Conservation (phyloP, 2,329 filamentous ascomycete species). For the Colletotrichum cuscutae region DNA sequence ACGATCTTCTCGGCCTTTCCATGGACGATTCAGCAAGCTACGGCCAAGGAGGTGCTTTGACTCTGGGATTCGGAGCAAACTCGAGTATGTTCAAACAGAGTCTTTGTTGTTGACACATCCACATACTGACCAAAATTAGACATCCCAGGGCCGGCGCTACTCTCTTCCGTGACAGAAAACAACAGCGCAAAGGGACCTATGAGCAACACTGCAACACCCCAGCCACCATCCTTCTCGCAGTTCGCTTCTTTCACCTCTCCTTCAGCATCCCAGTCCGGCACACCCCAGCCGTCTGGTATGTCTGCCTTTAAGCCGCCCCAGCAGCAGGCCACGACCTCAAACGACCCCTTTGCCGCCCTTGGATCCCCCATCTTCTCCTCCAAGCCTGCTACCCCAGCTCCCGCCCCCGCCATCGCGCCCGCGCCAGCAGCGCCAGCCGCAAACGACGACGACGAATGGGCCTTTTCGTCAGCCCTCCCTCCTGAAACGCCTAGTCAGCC, state of each 20-base stretch:
- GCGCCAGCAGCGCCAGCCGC: constrained; percentile 43
- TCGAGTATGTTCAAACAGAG: constrained; percentile 61
- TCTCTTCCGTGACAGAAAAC: constrained; percentile 72
- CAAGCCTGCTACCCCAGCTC: constrained; percentile 48
- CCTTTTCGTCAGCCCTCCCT: constrained; percentile 88
- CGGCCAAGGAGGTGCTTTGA: constrained; percentile 83
- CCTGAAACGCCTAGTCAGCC: constrained; percentile 63
- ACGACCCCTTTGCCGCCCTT: constrained; percentile 59
- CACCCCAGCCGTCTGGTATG: constrained; percentile 61
- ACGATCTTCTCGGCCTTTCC: constrained; percentile 90
- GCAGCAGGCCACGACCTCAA: constrained; percentile 50
- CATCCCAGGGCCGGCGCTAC: constrained; percentile 71
- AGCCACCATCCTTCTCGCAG: constrained; percentile 61
- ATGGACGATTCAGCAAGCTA: constrained; percentile 75
- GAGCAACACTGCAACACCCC: constrained; percentile 43
- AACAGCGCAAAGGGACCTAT: constrained; percentile 64
- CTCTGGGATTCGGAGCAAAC: constrained; percentile 80
- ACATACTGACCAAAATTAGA: constrained; percentile 54
- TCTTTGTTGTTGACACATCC: background rate
- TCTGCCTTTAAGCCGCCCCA: constrained; percentile 57
- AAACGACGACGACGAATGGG: constrained; percentile 90
- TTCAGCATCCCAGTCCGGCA: constrained; percentile 61
- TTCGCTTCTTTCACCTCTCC: constrained; percentile 67
- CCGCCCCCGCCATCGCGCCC: constrained; percentile 37
- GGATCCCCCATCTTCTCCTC: constrained; percentile 50